Percentiles rank a stretch among this genome's conserved stretches.
Evolutionary conservation across 2,329 filamentous ascomycete genomes (phyloP).

Genomic region (Talaromyces sp.): DNA sequence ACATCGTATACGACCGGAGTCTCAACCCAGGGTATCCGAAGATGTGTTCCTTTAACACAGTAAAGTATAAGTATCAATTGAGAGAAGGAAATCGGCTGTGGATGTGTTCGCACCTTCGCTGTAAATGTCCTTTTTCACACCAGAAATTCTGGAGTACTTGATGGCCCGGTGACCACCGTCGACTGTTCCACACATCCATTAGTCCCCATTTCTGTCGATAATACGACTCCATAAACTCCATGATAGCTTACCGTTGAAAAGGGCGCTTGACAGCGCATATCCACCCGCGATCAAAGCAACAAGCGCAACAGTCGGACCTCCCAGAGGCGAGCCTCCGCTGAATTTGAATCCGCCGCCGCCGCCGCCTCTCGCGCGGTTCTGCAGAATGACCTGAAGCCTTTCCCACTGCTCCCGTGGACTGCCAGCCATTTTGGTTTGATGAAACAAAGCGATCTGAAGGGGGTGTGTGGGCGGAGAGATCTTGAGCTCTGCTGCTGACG

Average conservation of each 20-base stretch:
- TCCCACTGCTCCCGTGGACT: conserved; percentile 64
- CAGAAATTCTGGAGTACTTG: conserved; percentile 90
- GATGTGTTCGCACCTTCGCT: conserved; percentile 62
- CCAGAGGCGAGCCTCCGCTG: conserved; percentile 49
- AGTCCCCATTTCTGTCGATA: neutral
- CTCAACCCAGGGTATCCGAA: conserved; percentile 95
- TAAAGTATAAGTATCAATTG: conserved; percentile 2
- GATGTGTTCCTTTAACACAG: conserved; percentile 68
- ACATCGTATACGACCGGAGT: conserved; percentile 96
- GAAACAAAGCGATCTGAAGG: conserved; percentile 15
- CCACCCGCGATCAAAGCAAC: conserved; percentile 46
- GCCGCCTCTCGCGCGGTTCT: conserved; percentile 45
- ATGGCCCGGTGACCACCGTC: conserved; percentile 98
- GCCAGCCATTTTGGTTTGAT: conserved; percentile 35
- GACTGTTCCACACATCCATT: conserved; percentile 46
- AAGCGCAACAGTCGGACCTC: conserved; percentile 49
- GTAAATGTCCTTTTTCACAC: conserved; percentile 96
- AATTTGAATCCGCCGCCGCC: conserved; percentile 46
- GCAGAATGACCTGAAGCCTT: conserved; percentile 58
- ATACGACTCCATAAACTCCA: neutral
- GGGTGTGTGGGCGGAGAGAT: conserved; percentile 13
- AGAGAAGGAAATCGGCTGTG: neutral
- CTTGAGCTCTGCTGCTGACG: conserved; percentile 13
- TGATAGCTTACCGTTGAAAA: conserved; percentile 59
- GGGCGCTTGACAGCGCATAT: conserved; percentile 48